Base-by-base conservation (phyloP, 164 flowering plant genomes). In the Echeveria elegans region DNA sequence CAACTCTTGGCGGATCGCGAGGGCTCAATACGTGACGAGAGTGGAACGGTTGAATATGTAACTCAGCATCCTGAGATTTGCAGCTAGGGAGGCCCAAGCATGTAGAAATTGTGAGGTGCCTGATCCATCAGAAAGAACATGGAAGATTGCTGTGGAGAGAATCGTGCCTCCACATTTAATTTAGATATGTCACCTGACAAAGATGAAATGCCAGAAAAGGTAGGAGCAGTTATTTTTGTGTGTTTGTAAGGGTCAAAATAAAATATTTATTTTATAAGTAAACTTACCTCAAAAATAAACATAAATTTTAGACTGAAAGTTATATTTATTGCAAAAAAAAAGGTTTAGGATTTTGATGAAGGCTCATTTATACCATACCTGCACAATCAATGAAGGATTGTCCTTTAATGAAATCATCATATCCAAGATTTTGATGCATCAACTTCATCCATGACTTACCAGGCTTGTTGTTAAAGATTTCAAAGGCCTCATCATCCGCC, bases 141-240 rank as follows among this genome's bases (percentile, higher is more conserved):
- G 98, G 60, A 78, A 84, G 68, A 93, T 85, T 40, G 88, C 92
- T 41, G 87, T 83, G 71, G 90, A 87, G 1, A 93, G 66, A 63
- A 90, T 79, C 97, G 85, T 83, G 0, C 92, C 97, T 48, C 96
- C 97, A 41, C 96, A 87, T 0, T n/a, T n/a, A n/a, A n/a, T 83
- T 69, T 40, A 93, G 85, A 31, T 78, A 75, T 5, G 98, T 93
- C 2, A 82, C 90, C 98, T 93, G 79, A 32, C 70, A 67, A 61
- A 30, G 14, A 5, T 12, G 50, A 31, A 62, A 40, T 28, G 31
- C 21, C n/a, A 66, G 40, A 38, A 26, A 37, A 58, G 40, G 0
- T 32, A 18, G 28, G 23, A 23, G 23, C 26, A n/a, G n/a, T n/a
- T n/a, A n/a, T n/a, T n/a, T n/a, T n/a, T n/a, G n/a, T n/a, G 15